phyloP scores from a whole-genome alignment of 1,284 basidiomycete genomes.

The Cutaneotrichosporon dermatis region DNA sequence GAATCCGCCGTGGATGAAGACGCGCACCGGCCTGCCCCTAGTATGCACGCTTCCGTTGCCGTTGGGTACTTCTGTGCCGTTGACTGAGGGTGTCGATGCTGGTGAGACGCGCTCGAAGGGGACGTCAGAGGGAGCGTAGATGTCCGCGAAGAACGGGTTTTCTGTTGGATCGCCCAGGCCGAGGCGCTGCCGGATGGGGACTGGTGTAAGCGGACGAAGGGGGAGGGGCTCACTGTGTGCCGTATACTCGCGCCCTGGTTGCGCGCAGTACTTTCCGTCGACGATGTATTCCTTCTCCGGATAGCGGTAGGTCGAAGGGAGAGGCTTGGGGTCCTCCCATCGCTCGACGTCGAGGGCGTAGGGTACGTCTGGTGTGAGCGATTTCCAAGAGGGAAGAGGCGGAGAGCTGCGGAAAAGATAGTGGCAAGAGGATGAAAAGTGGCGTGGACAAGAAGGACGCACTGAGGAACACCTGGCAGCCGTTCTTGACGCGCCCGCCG shows the following conservation, averaged over 20 bases:
- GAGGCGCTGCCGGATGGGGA: conserved; percentile 26
- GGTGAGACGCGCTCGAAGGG: background rate
- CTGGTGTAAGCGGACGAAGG: conserved; percentile 1
- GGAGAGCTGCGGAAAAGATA: too few relatives aligned
- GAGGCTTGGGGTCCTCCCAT: conserved; percentile 60
- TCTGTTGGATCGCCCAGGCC: conserved; percentile 65
- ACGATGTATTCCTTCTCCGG: conserved; percentile 59
- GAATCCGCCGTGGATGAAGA: conserved; percentile 74
- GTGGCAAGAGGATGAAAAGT: too few relatives aligned
- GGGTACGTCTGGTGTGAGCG: conserved; percentile 58
- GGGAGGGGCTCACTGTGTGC: conserved; percentile 50
- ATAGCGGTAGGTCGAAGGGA: conserved; percentile 58
- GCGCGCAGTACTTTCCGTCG: conserved; percentile 54
- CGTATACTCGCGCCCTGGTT: conserved; percentile 27
- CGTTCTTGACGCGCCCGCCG: conserved; percentile 32
- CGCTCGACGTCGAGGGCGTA: conserved; percentile 62
- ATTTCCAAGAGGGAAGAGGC: too few relatives aligned
- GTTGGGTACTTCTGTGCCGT: too few relatives aligned
- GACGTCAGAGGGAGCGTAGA: conserved; percentile 58
- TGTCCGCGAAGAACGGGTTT: conserved; percentile 70
- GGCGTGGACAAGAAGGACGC: conserved; percentile 2
- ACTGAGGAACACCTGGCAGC: conserved; percentile 39
- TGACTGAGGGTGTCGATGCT: too few relatives aligned
- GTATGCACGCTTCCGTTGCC: too few relatives aligned
- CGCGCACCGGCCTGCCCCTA: conserved; percentile 48